Evolutionary conservation across 2,329 filamentous ascomycete genomes (phyloP), one percentile per base, ranked within the genome.

Genomic region (Teratosphaeria pseudoeucalypti): DNA sequence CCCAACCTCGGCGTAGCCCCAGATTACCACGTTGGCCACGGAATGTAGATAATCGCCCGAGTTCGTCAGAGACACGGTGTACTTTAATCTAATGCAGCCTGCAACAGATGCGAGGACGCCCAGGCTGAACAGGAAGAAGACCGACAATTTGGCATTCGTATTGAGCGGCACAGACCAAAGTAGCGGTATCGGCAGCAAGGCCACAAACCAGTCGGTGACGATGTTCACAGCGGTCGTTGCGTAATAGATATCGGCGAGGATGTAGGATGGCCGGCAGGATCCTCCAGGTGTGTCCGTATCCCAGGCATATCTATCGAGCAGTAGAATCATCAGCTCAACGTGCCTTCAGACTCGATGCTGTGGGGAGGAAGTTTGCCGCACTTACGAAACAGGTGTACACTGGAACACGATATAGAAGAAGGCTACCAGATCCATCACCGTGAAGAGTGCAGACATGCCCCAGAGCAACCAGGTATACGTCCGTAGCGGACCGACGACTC

Each of bases 161-260:
- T 76, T 76, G 54, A 78, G 68, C 55, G 76, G 72, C 0, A 78
- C 67, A 32, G 70, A 71, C 75, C 75, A 77, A 12, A 78, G 69
- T 2, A 78, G 70, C 0, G 74, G 74, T 27, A 77, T 68, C 0
- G 76, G 76, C 64, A 73, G 64, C 5, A 73, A 59, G 0, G 72
- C 72, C 27, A 67, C 72, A 57, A 71, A 70, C 72, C 72, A 74
- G 34, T 74, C 72, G 0, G 70, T 72, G 7, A 68, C 61, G 34
- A 74, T 74, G 57, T 74, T 74, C 53, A 74, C 68, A 1, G 72
- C 69, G 1, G 72, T 72, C 14, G 68, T 69, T 39, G 68, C 69
- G 52, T 72, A 74, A 58, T 74, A 74, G 10, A 73, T 64, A 54
- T 72, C 62, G 34, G 69, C 67, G 11, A 71, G 65, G 27, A 64